phyloP scores from a whole-genome alignment of 2,329 filamentous ascomycete genomes.

The Colletotrichum kahawae region DNA sequence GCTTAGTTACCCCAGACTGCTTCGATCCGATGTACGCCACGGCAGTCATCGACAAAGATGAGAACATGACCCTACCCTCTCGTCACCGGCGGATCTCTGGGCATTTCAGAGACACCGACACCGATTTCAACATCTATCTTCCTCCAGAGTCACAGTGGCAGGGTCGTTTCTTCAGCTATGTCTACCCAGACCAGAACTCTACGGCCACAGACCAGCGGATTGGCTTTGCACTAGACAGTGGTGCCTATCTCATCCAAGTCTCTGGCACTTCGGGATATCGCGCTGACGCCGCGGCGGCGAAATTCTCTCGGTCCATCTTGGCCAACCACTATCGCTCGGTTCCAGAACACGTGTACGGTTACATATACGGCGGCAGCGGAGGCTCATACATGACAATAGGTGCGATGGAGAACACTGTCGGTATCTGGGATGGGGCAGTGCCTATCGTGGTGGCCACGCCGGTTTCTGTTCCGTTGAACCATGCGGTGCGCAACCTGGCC shows the following conservation, averaged over 20 bases:
- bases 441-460: slow-evolving; percentile 22
- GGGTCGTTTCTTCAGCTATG: slow-evolving; percentile 25
- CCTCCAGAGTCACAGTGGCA: slow-evolving; percentile 17
- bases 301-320: slow-evolving; percentile 19
- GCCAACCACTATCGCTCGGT: slow-evolving; percentile 10
- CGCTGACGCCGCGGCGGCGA: slow-evolving; percentile 26
- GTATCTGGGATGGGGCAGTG: slow-evolving; percentile 27
- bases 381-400: slow-evolving; percentile 25
- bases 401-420: slow-evolving; percentile 25
- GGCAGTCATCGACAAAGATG: not conserved
- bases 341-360: slow-evolving; percentile 21
- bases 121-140: slow-evolving; percentile 28
- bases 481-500: slow-evolving; percentile 3
- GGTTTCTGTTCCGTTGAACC: slow-evolving; percentile 22
- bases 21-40: not conserved
- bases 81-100: slow-evolving; percentile 23
- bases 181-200: slow-evolving; percentile 22
- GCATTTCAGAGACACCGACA: slow-evolving; percentile 19
- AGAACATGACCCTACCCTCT: not conserved
- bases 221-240: slow-evolving; percentile 22
- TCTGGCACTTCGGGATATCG: slow-evolving; percentile 21
- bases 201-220: slow-evolving; percentile 15
- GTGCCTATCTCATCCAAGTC: slow-evolving; percentile 24
- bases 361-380: slow-evolving; percentile 27
- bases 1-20: not conserved